Base-by-base conservation (phyloP, 495 filamentous ascomycete genomes). In the Evansstolkia leycettana region DNA sequence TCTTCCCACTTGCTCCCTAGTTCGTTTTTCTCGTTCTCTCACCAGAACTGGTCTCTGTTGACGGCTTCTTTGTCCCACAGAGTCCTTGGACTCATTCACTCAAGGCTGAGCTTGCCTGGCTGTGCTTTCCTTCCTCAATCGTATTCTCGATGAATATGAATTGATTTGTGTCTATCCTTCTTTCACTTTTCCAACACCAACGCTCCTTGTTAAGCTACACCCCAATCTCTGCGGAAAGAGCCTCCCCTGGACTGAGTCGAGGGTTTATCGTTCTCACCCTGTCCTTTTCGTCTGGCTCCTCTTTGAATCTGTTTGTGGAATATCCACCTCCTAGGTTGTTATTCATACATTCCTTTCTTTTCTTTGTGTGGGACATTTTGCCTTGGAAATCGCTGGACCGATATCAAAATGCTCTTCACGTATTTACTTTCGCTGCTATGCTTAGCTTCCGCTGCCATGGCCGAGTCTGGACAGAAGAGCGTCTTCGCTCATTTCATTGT, bases 401-500 rank as follows among this genome's bases (percentile, higher is more conserved):
- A n/a, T 23, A 15, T 33, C 17, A 28, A 27, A 30, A 37, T 37
- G 35, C 18, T 5, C 16, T 11, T 33, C 25, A 27, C 26, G 15
- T 28, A 42, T 32, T 20, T 43, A 27, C 28, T 40, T 25, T 17
- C 29, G 27, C 16, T 39, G 10, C 32, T 37, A 5, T 18, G 39
- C 28, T 25, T 30, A 35, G 39, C 15, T 16, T 24, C 43, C 9
- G 14, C 40, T 28, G n/a, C 29, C 16, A 32, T 42, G 14, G 38
- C 41, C 16, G 35, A 42, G 1, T 34, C 43, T 11, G 43, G 44
- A 26, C 45, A 41, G 15, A 43, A 48, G 36, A 46, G 29, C 13
- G 55, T 62, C 5, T 62, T 62, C 35, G 57, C 57, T 9, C 57
- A 62, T 32, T 62, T 59, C 25, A 46, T 62, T 19, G 57, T 57